Evolutionary conservation across 345 rosid genomes (phyloP), one percentile per base, ranked within the genome.

Genomic region (Eucalyptus paniculata): DNA sequence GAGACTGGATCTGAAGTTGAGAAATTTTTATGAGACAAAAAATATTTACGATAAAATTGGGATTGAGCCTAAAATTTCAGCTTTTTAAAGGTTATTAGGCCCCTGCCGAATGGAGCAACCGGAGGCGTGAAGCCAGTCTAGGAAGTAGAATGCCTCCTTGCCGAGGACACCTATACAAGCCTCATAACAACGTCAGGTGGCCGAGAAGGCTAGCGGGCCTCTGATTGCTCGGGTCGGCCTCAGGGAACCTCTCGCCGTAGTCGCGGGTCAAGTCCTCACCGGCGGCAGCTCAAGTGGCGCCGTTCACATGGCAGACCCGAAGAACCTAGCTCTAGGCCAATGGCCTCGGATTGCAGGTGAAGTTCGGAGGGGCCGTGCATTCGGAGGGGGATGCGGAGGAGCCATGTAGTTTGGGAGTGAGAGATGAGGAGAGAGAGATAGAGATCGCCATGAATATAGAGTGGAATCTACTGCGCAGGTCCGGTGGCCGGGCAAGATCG

Each of bases 161-260:
- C 98, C 99, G 65, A 97, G 93, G 91, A 96, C 99, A 92, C 49
- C 99, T 97, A 62, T 93, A 93, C 28, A 97, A 94, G 9, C 99
- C 96, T 14, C 91, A 91, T 86, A 96, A 94, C 90, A 99, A 96
- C 81, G 98, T 97, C 91, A 97, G 99, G 88, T 96, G 99, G 85
- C 96, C 94, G 93, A 97, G 91, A 88, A 96, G 90, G 62, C 99
- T 97, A 18, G 96, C 97, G 92, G 99, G 92, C 87, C 99, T 92
- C 83, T 93, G 90, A 44, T 69, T 50, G 23, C 56, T 86, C 3
- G 94, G 92, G 86, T 94, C 92, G 26, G 91, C 90, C 53, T 91
- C 90, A 18, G 97, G 97, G 12, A 94, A 6, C 94, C 95, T 92
- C 14, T 94, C 82, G 32, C 92, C 95, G 83, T 96, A 97, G 50